These are phyloP conservation scores for Jasminum sambac DNA, from an alignment of 257 asterid genomes.

Conservation along the genomic window DNA sequence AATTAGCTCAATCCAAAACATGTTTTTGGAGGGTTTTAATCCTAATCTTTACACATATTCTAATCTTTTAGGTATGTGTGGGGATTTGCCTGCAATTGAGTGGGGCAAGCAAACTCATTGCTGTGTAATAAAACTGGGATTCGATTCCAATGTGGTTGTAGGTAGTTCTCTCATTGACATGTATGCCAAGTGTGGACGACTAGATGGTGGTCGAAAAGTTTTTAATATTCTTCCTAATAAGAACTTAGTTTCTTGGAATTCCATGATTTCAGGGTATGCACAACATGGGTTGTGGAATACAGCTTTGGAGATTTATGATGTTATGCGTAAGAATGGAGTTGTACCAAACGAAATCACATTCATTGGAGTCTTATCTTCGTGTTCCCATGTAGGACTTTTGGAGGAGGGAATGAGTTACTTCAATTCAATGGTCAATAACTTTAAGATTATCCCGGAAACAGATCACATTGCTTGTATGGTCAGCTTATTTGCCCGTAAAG, in stretches of 20 bases:
- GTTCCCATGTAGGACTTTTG: conserved; percentile 67
- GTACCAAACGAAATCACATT: conserved; percentile 64
- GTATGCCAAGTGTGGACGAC: conserved; percentile 78
- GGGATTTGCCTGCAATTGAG: conserved; percentile 65
- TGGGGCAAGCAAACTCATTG: conserved; percentile 85
- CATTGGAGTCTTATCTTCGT: conserved; percentile 63
- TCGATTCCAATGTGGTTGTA: conserved; percentile 60
- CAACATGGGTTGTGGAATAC: conserved; percentile 70
- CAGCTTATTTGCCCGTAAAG: conserved; percentile 62
- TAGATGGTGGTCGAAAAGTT: conserved; percentile 53
- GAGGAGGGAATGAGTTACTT: conserved; percentile 60
- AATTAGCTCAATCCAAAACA: conserved; percentile 32
- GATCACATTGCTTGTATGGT: conserved; percentile 82
- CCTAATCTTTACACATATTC: conserved; percentile 70
- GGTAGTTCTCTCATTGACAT: conserved; percentile 75
- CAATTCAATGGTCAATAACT: conserved; percentile 51
- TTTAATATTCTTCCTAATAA: conserved; percentile 52
- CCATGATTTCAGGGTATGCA: conserved; percentile 73
- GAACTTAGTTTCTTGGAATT: conserved; percentile 74
- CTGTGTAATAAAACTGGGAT: conserved; percentile 53
- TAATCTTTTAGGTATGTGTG: conserved; percentile 65
- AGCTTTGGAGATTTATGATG: conserved; percentile 60
- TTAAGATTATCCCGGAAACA: conserved; percentile 48
- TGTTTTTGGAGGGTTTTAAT: conserved; percentile 47
- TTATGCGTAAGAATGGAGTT: conserved; percentile 46